A percentile compares a stretch with the other conserved stretches of the same genome.
phyloP scores from a whole-genome alignment of 345 rosid species.

The Citrus maxima region DNA sequence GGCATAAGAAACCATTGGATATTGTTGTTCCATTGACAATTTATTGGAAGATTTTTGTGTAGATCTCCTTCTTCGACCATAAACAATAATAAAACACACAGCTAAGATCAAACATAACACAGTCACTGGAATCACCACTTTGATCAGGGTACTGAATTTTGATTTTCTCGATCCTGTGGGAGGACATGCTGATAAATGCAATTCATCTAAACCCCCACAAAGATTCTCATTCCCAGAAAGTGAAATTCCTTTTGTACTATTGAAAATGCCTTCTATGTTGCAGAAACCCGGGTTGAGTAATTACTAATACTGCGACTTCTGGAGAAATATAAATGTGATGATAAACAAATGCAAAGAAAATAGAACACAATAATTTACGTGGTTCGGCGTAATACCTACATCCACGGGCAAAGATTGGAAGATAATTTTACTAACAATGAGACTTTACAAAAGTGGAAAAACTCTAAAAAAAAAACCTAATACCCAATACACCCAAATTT shows the following conservation, averaged over 20 bases:
- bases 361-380: too few relatives aligned
- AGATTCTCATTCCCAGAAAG: conserved; percentile 12
- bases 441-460: too few relatives aligned
- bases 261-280: neutral
- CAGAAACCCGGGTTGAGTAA: too few relatives aligned
- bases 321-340: too few relatives aligned
- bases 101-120: neutral
- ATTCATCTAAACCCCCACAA: conserved; percentile 14
- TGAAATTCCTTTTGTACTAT: neutral
- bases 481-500: too few relatives aligned
- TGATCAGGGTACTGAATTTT: neutral
- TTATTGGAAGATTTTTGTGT: neutral
- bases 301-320: too few relatives aligned
- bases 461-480: too few relatives aligned
- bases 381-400: too few relatives aligned
- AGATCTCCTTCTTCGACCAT: neutral
- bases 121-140: neutral
- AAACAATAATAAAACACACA: neutral
- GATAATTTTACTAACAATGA: too few relatives aligned
- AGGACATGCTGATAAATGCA: conserved; percentile 4
- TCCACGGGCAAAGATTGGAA: too few relatives aligned
- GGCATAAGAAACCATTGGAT: neutral
- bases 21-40: neutral
- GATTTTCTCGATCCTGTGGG: neutral
- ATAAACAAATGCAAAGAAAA: too few relatives aligned